These are phyloP conservation scores for Myriosclerotinia duriaeana DNA, from an alignment of 2,329 filamentous ascomycete species.

Conservation along the genomic window DNA sequence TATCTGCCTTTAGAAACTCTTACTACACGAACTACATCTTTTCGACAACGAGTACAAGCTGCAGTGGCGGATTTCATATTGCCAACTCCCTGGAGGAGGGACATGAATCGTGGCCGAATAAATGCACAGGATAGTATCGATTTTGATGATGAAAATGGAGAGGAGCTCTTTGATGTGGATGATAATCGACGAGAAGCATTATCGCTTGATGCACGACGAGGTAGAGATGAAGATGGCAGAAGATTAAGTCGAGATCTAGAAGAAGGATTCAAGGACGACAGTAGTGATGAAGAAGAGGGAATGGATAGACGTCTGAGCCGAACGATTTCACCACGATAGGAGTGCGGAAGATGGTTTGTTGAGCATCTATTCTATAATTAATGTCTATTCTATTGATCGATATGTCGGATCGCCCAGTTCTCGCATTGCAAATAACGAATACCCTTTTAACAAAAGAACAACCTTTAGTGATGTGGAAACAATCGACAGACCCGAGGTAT, in stretches of 20 bases:
- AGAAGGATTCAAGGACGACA: conserved; percentile 72
- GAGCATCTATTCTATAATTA: conserved; percentile 16
- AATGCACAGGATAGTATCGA: conserved; percentile 50
- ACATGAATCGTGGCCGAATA: conserved; percentile 45
- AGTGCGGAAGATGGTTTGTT: neutral
- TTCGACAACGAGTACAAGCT: conserved; percentile 53
- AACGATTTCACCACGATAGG: conserved; percentile 24
- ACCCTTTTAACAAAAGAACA: conserved; percentile 1
- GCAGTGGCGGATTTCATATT: conserved; percentile 45
- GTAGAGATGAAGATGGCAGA: conserved; percentile 50
- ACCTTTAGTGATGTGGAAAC: neutral
- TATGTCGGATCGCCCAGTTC: neutral
- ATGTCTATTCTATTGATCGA: conserved; percentile 17
- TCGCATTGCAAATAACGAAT: neutral
- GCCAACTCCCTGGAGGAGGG: conserved; percentile 51
- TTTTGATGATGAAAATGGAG: conserved; percentile 65
- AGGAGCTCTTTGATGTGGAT: conserved; percentile 64
- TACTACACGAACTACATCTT: conserved; percentile 54
- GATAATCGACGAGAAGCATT: conserved; percentile 46
- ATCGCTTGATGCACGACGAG: conserved; percentile 40
- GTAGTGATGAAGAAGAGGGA: conserved; percentile 54
- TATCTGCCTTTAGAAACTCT: conserved; percentile 70
- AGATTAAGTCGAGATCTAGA: conserved; percentile 78
- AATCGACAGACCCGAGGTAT: neutral
- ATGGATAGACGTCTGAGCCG: conserved; percentile 14